Evolutionary conservation across 148 eudicot genomes (phyloP), one percentile per base, ranked within the genome.

Genomic region (Nepenthes mirabilis): DNA sequence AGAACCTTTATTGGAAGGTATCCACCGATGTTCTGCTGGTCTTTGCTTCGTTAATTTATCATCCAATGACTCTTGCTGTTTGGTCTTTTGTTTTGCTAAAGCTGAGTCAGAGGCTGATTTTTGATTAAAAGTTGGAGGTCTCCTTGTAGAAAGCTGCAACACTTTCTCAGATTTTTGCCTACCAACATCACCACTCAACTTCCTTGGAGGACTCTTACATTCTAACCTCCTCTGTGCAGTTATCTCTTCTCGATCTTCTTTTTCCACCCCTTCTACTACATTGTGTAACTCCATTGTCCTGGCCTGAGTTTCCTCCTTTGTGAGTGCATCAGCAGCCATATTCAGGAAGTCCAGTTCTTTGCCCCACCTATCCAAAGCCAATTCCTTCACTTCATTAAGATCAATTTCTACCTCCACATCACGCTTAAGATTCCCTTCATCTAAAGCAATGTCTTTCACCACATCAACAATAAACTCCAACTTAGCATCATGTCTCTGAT

Each of bases 1-100:
- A 59, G 86, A 75, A 33, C 89, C 95, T 76, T 83, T 86, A 68
- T 89, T 86, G 49, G 95, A 70, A 55, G 96, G 96, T 60, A 89
- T 80, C 95, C 89, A 89, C 33, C 82, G 71, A 60, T 85, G 85
- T 57, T 80, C 95, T 49, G 70, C 62, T 11, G 75, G 43, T 67
- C 71, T 82, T 67, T 84, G 77, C 75, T 88, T 88, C 32, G 72
- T 68, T 57, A 49, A 68, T 55, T 82, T 78, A 58, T 70, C 64
- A 36, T 56, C 74, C 47, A 56, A 70, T 55, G 68, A 33, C 48
- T 85, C 96, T 55, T 64, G 74, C 69, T 67, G 77, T 64, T 82
- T 87, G 11, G 58, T 48, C 69, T 77, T 84, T 36, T 68, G 66
- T 47, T 75, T 81, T 40, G 64, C 56, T 65, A 65, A 66, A 75